Conservation (phyloP, 2,329 filamentous ascomycete species). For the Arachnomyces sp. region DNA sequence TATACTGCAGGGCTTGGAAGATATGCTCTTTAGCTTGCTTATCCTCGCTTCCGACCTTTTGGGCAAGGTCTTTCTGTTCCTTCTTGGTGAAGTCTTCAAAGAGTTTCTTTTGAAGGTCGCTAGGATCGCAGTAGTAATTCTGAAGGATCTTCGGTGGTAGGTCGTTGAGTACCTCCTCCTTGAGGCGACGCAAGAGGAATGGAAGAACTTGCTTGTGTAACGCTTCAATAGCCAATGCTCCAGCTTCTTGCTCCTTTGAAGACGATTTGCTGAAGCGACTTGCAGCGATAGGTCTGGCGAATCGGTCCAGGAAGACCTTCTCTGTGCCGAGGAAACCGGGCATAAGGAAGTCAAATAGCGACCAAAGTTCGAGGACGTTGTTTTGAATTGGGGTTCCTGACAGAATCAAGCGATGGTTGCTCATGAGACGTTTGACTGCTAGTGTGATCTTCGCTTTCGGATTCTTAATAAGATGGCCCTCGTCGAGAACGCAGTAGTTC, state of each 20-base stretch:
- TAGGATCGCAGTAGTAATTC: slow-evolving; percentile 98
- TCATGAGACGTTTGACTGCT: slow-evolving; percentile 79
- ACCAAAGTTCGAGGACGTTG: slow-evolving; percentile 95
- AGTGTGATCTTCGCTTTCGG: slow-evolving; percentile 92
- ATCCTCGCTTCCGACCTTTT: slow-evolving; percentile 74
- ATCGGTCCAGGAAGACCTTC: slow-evolving; percentile 92
- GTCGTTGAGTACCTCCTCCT: slow-evolving; percentile 95
- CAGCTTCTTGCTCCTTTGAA: slow-evolving; percentile 95
- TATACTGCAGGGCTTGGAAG: slow-evolving; percentile 97
- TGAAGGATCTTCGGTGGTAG: slow-evolving; percentile 96
- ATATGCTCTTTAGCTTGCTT: slow-evolving; percentile 97
- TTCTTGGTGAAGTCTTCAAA: slow-evolving; percentile 96
- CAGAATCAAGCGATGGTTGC: slow-evolving; percentile 91
- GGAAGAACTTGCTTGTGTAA: slow-evolving; percentile 96
- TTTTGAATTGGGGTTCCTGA: slow-evolving; percentile 98
- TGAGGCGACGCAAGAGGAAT: slow-evolving; percentile 89
- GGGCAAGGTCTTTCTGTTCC: slow-evolving; percentile 77
- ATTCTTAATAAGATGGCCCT: slow-evolving; percentile 98
- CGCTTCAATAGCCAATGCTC: slow-evolving; percentile 93
- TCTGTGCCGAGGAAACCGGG: slow-evolving; percentile 93
- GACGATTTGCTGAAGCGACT: slow-evolving; percentile 95
- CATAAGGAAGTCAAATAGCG: slow-evolving; percentile 97
- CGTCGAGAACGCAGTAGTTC: slow-evolving; percentile 96
- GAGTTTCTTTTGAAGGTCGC: slow-evolving; percentile 84
- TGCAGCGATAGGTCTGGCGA: slow-evolving; percentile 89